These are phyloP conservation scores for Naegleria lovaniensis DNA, from an alignment of 208 protist genomes.

Conservation along the genomic window DNA sequence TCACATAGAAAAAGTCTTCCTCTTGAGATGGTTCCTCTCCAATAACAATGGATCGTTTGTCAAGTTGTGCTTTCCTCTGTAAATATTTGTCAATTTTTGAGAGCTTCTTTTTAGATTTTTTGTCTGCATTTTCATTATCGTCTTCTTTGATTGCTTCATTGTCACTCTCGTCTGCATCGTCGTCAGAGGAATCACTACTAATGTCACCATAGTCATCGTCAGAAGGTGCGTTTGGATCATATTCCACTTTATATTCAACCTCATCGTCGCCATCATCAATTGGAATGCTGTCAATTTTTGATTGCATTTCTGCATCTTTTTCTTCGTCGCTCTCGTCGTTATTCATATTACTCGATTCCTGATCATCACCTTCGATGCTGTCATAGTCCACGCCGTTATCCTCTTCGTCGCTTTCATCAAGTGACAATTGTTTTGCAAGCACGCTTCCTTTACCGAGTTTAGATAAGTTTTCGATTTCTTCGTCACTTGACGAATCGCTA, in stretches of 20 bases:
- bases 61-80: not conserved
- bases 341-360: not conserved
- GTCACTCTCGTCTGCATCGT: not conserved
- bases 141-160: not conserved
- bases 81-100: not conserved
- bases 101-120: not conserved
- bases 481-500: not conserved
- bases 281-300: not conserved
- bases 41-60: not conserved
- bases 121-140: not conserved
- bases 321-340: not conserved
- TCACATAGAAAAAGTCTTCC: slow-evolving; percentile 7
- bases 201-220: not conserved
- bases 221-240: not conserved
- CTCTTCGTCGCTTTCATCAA: not conserved
- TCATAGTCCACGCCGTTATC: not conserved
- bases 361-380: not conserved
- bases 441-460: not conserved
- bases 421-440: too few species aligned
- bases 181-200: too few species aligned
- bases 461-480: not conserved
- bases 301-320: not conserved
- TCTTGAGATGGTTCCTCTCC: not conserved
- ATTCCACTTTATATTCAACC: not conserved
- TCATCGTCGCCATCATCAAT: not conserved